These are phyloP conservation scores for Fusarium sp. DNA, from an alignment of 2,329 filamentous ascomycete genomes.

Conservation along the genomic window DNA sequence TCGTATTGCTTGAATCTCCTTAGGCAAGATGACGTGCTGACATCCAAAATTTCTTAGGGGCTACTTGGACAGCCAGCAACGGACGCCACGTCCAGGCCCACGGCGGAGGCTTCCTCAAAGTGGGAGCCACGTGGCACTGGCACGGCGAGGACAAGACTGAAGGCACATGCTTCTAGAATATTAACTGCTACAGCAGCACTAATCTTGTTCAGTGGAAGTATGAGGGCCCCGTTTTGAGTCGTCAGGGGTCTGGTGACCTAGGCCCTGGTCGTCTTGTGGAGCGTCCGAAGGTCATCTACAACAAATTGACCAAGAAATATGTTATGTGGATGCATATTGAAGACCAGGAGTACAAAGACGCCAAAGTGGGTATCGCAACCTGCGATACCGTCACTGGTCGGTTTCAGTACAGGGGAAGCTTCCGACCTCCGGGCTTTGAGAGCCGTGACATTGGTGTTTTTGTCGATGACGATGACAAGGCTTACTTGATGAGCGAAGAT, in stretches of 20 bases:
- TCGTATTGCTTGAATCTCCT: not conserved
- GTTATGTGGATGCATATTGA: constrained; percentile 78
- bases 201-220: constrained; percentile 73
- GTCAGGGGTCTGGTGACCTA: constrained; percentile 62
- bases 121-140: not conserved
- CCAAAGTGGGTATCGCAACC: constrained; percentile 72
- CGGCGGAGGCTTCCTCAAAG: not conserved
- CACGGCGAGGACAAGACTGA: constrained; percentile 74
- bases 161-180: constrained; percentile 68
- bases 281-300: constrained; percentile 75
- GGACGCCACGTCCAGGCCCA: not conserved
- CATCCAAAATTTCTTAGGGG: not conserved
- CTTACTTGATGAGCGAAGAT: constrained; percentile 70
- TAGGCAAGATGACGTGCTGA: not conserved
- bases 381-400: constrained; percentile 68
- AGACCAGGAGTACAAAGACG: constrained; percentile 68
- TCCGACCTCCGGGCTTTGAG: constrained; percentile 46
- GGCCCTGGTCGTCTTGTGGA: constrained; percentile 72
- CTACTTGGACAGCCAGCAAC: not conserved
- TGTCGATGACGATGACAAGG: constrained; percentile 69
- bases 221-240: constrained; percentile 67
- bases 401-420: constrained; percentile 57
- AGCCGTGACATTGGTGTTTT: constrained; percentile 70
- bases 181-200: constrained; percentile 74
- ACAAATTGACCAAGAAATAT: constrained; percentile 70